These are phyloP conservation scores for Elsinoe ampelina DNA, from an alignment of 2,329 filamentous ascomycete species.

Conservation along the genomic window DNA sequence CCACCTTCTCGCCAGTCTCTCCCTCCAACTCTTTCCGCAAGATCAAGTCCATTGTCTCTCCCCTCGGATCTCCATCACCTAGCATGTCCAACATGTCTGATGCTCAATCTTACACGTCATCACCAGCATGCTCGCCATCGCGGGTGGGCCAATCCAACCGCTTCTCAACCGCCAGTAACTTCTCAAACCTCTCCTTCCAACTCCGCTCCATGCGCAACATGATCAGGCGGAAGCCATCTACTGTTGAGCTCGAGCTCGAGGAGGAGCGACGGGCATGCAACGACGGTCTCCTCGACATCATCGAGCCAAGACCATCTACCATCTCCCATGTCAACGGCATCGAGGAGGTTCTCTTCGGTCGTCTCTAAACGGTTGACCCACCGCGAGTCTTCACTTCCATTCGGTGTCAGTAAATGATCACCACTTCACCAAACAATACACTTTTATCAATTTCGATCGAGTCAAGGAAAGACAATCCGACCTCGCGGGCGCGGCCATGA, in stretches of 20 bases:
- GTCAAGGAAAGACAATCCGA: not conserved
- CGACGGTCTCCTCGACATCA: constrained; percentile 17
- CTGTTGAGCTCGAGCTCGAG: constrained; percentile 20
- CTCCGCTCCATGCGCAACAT: constrained; percentile 17
- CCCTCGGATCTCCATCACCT: constrained; percentile 12
- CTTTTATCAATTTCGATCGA: not conserved
- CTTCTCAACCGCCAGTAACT: constrained; percentile 19
- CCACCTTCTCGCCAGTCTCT: constrained; percentile 14
- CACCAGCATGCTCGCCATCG: not conserved
- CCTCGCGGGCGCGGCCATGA: constrained; percentile 3
- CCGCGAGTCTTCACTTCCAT: not conserved
- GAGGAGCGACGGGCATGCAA: constrained; percentile 19
- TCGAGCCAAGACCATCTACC: constrained; percentile 20
- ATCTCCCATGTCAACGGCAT: constrained; percentile 15
- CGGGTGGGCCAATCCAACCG: constrained; percentile 14
- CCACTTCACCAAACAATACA: not conserved
- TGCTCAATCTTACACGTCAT: constrained; percentile 10
- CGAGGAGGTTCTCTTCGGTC: constrained; percentile 18
- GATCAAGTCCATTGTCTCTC: constrained; percentile 16
- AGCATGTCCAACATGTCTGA: constrained; percentile 14
- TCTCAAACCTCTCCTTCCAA: constrained; percentile 16
- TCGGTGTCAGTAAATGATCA: not conserved
- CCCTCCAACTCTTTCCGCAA: constrained; percentile 16
- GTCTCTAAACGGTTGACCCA: constrained; percentile 10
- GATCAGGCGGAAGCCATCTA: constrained; percentile 19